Percentiles rank a stretch among this genome's conserved stretches.
Conservation (phyloP, 805 yeast species). For the Metschnikowia cubensis region DNA sequence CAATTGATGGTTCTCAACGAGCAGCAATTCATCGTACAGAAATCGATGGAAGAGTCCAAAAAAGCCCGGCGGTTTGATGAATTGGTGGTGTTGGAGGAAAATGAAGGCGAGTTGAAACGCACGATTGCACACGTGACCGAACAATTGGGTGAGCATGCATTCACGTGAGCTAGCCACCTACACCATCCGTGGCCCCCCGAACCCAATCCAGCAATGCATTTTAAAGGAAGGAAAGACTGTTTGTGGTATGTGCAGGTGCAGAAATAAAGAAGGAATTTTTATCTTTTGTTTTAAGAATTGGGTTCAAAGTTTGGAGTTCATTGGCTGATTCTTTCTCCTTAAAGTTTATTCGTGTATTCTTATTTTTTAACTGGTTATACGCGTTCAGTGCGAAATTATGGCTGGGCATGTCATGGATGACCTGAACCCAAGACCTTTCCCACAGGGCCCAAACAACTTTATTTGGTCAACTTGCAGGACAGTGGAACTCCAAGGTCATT, state of each 20-base stretch:
- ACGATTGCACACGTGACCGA: slow-evolving; percentile 46
- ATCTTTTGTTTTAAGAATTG: too few species aligned
- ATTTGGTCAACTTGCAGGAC: not conserved
- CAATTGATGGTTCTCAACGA: slow-evolving; percentile 84
- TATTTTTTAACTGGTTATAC: not conserved
- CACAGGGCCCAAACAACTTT: not conserved
- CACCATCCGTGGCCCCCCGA: too few species aligned
- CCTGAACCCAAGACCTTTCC: not conserved
- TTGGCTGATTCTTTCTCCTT: too few species aligned
- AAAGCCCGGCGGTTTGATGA: slow-evolving; percentile 75
- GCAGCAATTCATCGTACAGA: slow-evolving; percentile 68
- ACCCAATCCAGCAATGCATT: too few species aligned
- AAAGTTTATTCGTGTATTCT: too few species aligned
- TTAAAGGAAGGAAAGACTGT: too few species aligned
- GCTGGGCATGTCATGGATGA: not conserved
- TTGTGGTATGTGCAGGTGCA: too few species aligned
- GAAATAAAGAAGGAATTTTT: not conserved
- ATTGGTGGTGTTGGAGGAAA: slow-evolving; percentile 53
- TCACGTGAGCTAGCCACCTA: slow-evolving; percentile 6
- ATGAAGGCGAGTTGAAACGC: slow-evolving; percentile 51
- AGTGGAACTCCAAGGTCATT: too few species aligned
- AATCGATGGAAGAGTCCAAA: slow-evolving; percentile 59
- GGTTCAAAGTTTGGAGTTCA: too few species aligned
- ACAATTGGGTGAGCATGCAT: slow-evolving; percentile 53
- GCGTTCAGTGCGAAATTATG: not conserved